phyloP scores from a whole-genome alignment of 495 filamentous ascomycete species.

The Penicillium subrubescens region DNA sequence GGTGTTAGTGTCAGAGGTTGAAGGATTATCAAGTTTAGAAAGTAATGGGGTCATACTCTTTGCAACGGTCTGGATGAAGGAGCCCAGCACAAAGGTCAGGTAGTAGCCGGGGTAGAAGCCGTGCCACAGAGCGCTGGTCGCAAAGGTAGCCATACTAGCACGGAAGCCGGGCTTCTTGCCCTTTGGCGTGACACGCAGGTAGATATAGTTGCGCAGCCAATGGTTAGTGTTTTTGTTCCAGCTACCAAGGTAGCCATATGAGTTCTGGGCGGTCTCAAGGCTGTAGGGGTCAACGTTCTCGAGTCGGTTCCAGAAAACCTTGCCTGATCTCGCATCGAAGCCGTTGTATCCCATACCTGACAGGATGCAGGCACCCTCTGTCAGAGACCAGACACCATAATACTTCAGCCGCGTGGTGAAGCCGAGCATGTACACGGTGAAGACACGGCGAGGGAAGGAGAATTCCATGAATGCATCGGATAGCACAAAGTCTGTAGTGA shows the following conservation, averaged over 20 bases:
- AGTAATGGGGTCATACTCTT: slow-evolving; percentile 72
- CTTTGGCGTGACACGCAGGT: slow-evolving; percentile 90
- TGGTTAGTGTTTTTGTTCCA: slow-evolving; percentile 99
- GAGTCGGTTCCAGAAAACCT: slow-evolving; percentile 85
- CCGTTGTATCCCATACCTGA: slow-evolving; percentile 94
- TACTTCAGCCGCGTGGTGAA: slow-evolving; percentile 85
- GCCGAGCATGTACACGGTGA: slow-evolving; percentile 78
- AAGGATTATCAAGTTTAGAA: neutral
- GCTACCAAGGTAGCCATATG: slow-evolving; percentile 78
- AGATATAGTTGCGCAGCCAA: slow-evolving; percentile 95
- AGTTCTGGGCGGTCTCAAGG: slow-evolving; percentile 89
- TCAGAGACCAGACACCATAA: slow-evolving; percentile 92
- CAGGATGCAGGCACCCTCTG: slow-evolving; percentile 93
- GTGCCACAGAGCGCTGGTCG: slow-evolving; percentile 95
- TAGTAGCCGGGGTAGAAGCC: slow-evolving; percentile 98
- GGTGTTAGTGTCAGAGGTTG: neutral
- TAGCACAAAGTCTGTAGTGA: slow-evolving; percentile 61
- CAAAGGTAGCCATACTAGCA: slow-evolving; percentile 91
- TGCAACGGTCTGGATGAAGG: slow-evolving; percentile 87
- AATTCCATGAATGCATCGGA: slow-evolving; percentile 63
- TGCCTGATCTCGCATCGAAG: slow-evolving; percentile 77
- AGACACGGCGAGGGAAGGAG: slow-evolving; percentile 70
- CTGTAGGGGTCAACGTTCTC: slow-evolving; percentile 82
- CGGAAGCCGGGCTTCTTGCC: slow-evolving; percentile 97
- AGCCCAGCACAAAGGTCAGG: slow-evolving; percentile 82